Conservation (phyloP, 345 rosid genomes). For the Excoecaria agallocha region DNA sequence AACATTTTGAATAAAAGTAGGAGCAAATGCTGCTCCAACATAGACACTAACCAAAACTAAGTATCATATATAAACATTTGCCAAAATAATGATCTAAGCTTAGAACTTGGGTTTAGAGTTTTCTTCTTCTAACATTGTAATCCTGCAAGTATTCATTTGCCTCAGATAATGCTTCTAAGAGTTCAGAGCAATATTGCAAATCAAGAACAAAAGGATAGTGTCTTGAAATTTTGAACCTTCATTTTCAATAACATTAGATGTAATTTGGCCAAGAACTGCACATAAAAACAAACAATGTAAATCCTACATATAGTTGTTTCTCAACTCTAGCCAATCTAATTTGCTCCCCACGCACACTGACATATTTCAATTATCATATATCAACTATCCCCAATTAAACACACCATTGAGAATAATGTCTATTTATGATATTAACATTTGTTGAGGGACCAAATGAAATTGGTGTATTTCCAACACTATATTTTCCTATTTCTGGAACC, state of each 20-base stretch:
- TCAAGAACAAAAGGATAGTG: neutral
- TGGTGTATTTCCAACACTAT: neutral
- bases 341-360: neutral
- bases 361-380: neutral
- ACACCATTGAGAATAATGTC: neutral
- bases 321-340: neutral
- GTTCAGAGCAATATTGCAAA: neutral
- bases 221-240: neutral
- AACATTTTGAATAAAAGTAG: neutral
- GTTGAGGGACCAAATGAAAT: neutral
- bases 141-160: neutral
- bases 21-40: conserved; percentile 1
- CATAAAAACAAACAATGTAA: neutral
- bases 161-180: neutral
- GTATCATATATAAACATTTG: neutral
- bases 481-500: neutral
- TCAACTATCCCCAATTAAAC: neutral
- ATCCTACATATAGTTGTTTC: neutral
- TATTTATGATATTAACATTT: neutral
- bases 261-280: neutral
- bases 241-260: neutral
- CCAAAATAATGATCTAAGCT: neutral
- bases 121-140: neutral
- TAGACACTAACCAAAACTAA: neutral
- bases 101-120: neutral